Evolutionary conservation across 805 yeast genomes (phyloP), one percentile per base, ranked within the genome.

Genomic region (Tetrapisispora nanseiensis): DNA sequence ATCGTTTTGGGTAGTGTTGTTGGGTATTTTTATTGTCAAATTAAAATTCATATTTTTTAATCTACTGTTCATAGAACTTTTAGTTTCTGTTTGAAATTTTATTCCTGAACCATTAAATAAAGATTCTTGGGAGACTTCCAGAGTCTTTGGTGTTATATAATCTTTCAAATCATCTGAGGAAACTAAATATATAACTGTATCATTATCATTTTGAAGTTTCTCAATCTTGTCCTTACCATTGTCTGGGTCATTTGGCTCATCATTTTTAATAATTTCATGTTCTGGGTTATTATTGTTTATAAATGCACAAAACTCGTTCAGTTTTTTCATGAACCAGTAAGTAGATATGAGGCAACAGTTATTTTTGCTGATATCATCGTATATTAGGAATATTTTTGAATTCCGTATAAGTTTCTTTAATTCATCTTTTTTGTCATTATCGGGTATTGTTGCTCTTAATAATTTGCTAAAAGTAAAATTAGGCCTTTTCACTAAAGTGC

Each of bases 401-500:
- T 39, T 31, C 5, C 46, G 38, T 22, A 61, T 52, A 30, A 49
- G 40, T 20, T 48, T 42, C 35, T 50, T 39, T 20, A 61, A 36
- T 22, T 44, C 37, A 18, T 37, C n/a, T 19, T 45, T 42, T 21
- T 43, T 51, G 13, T 49, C 46, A 13, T 51, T 55, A n/a, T 48
- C 51, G 9, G 53, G 35, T 11, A 51, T 44, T 15, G 53, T 47
- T 1, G 61, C 51, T 23, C 51, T 49, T 11, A 57, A 37, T 32
- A 61, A 41, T 26, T 55, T 61, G 20, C 46, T 49, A 39, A 61
- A 57, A 32, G 49, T 52, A 37, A 53, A 54, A 13, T 53, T 52
- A 1, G 62, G 57, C 35, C 66, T 57, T 42, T 50, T 55, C 22
- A 61, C 45, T 28, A 61, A 40, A 1, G 66, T 61, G 16, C 57